Conservation (phyloP, 257 asterid species). For the Cynanchum wilfordii region DNA sequence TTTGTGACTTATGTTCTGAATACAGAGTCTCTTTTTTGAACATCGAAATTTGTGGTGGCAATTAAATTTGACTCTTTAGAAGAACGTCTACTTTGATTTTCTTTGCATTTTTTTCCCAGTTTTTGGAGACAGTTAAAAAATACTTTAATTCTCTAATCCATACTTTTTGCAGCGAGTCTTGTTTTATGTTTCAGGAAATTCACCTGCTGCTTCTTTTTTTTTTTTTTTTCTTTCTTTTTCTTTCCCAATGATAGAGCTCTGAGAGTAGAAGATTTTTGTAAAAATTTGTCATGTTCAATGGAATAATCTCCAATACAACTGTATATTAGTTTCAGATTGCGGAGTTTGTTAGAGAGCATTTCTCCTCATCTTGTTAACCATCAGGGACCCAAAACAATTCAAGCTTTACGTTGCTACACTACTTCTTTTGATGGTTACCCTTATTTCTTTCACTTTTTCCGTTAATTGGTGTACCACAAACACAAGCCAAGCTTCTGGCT, state of each 20-base stretch:
- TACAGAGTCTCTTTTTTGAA: background rate
- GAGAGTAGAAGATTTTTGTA: background rate
- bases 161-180: background rate
- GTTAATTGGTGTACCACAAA: background rate
- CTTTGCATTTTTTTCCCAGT: background rate
- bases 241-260: background rate
- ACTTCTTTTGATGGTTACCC: background rate
- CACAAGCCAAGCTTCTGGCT: background rate
- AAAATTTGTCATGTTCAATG: background rate
- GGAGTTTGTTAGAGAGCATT: background rate
- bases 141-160: background rate
- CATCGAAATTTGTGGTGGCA: background rate
- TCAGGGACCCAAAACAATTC: background rate
- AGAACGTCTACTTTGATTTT: background rate
- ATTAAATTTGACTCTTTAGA: background rate
- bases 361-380: background rate
- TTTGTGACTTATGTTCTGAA: background rate
- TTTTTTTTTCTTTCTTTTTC: background rate
- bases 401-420: background rate
- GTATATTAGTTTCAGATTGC: background rate
- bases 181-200: background rate
- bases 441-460: background rate
- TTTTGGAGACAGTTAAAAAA: background rate
- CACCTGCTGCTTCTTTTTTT: background rate
- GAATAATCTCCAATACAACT: background rate